Evolutionary conservation across 768 basidiomycete genomes (phyloP).

Genomic region (Tulasnella calospora): DNA sequence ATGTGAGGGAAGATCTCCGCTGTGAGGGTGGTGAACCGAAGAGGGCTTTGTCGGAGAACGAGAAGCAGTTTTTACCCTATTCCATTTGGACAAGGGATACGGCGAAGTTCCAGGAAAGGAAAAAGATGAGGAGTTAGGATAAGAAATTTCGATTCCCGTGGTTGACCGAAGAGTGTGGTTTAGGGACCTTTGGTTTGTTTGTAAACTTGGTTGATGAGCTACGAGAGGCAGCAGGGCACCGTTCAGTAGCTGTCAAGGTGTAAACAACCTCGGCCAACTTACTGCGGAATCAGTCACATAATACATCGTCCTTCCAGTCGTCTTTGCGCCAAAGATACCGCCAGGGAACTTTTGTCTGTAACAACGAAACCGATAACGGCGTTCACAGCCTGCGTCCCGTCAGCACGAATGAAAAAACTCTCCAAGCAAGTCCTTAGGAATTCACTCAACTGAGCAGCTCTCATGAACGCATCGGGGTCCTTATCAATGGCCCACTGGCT

Average conservation of each 20-base stretch:
- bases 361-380: neutral
- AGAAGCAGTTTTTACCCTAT: slow-evolving; percentile 8
- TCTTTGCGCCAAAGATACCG: slow-evolving; percentile 16
- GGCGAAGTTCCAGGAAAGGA: neutral
- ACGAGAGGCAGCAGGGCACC: neutral
- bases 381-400: neutral
- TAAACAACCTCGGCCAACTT: neutral
- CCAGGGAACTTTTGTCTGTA: neutral
- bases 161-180: too few species aligned
- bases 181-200: slow-evolving; percentile 24
- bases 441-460: slow-evolving; percentile 9
- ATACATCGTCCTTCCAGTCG: slow-evolving; percentile 11
- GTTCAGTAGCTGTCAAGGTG: neutral
- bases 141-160: neutral
- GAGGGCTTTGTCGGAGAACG: slow-evolving; percentile 13
- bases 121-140: neutral
- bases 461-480: slow-evolving; percentile 18
- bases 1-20: neutral
- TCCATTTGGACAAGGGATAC: slow-evolving; percentile 5
- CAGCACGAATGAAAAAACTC: neutral
- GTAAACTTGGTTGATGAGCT: slow-evolving; percentile 23
- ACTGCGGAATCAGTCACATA: slow-evolving; percentile 10
- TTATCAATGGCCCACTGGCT: slow-evolving; percentile 3
- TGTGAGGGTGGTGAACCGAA: neutral
- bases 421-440: neutral